Evolutionary conservation across 2,329 filamentous ascomycete genomes (phyloP).

Genomic region (Juglanconis oblonga): DNA sequence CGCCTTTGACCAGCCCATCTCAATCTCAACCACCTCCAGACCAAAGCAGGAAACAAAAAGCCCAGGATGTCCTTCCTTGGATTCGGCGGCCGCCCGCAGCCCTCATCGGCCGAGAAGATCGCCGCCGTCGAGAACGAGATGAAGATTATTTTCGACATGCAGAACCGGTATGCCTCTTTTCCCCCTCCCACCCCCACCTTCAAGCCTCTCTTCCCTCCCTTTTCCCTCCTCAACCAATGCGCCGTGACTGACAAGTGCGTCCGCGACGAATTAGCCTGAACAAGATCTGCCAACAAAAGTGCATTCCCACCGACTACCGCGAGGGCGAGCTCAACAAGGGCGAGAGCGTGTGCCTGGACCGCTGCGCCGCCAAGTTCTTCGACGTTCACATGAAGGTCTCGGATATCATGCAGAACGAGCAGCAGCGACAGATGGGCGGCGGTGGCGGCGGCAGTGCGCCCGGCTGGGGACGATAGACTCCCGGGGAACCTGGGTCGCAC

Average conservation of each 20-base stretch:
- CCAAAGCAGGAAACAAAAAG: slow-evolving; percentile 1
- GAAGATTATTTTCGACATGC: slow-evolving; percentile 97
- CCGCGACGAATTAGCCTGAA: slow-evolving; percentile 59
- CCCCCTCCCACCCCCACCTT: slow-evolving; percentile 12
- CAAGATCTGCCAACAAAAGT: slow-evolving; percentile 89
- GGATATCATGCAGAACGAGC: slow-evolving; percentile 92
- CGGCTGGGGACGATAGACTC: slow-evolving; percentile 18
- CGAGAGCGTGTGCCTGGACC: slow-evolving; percentile 96
- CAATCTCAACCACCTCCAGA: background rate
- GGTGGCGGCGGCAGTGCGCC: slow-evolving; percentile 48
- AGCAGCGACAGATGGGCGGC: slow-evolving; percentile 61
- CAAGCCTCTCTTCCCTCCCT: slow-evolving; percentile 18
- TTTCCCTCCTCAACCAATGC: background rate
- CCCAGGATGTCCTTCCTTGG: slow-evolving; percentile 28
- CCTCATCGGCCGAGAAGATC: slow-evolving; percentile 95
- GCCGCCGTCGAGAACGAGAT: slow-evolving; percentile 94
- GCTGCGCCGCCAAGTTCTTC: slow-evolving; percentile 97
- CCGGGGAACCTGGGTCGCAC: background rate
- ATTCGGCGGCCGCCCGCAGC: slow-evolving; percentile 62
- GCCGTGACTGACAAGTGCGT: background rate
- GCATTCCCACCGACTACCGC: slow-evolving; percentile 87
- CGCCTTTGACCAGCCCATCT: background rate
- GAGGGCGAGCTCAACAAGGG: slow-evolving; percentile 98
- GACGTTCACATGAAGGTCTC: slow-evolving; percentile 97
- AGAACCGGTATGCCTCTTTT: slow-evolving; percentile 71